These are phyloP conservation scores for Penicillium bovifimosum DNA, from an alignment of 495 filamentous ascomycete genomes.

Conservation along the genomic window DNA sequence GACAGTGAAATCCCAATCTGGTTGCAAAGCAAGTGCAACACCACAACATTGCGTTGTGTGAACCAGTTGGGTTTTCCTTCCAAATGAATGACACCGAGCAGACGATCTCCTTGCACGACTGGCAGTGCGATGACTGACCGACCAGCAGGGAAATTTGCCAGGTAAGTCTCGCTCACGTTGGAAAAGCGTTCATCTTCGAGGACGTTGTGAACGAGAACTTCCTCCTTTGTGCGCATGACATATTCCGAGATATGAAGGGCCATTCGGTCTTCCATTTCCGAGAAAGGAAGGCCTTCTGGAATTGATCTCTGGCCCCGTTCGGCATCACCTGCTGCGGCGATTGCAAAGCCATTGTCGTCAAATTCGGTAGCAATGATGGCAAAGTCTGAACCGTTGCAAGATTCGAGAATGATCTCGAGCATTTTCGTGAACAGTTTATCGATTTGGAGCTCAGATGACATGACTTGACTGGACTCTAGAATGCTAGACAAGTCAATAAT, in stretches of 20 bases:
- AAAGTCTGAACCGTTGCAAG: conserved; percentile 73
- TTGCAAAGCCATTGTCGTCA: conserved; percentile 63
- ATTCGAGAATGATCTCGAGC: conserved; percentile 85
- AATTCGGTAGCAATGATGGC: conserved; percentile 75
- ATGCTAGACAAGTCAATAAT: conserved; percentile 87
- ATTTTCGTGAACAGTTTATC: conserved; percentile 81
- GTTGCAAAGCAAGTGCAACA: conserved; percentile 80
- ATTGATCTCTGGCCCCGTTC: conserved; percentile 52
- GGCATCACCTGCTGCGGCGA: conserved; percentile 69
- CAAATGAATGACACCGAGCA: conserved; percentile 80
- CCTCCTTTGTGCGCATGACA: conserved; percentile 75
- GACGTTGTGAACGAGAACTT: conserved; percentile 77
- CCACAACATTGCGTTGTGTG: conserved; percentile 80
- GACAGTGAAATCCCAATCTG: conserved; percentile 86
- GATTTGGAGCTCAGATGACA: conserved; percentile 81
- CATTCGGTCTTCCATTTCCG: conserved; percentile 57
- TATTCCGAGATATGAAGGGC: conserved; percentile 77
- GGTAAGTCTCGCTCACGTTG: conserved; percentile 68
- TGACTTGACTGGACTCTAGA: conserved; percentile 80
- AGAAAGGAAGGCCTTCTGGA: conserved; percentile 61
- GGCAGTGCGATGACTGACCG: conserved; percentile 81
- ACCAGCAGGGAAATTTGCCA: conserved; percentile 60
- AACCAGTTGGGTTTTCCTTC: conserved; percentile 82
- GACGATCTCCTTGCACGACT: conserved; percentile 70
- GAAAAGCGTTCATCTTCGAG: conserved; percentile 82